Conservation (phyloP, 768 basidiomycete genomes). For the Termitomyces sp. region DNA sequence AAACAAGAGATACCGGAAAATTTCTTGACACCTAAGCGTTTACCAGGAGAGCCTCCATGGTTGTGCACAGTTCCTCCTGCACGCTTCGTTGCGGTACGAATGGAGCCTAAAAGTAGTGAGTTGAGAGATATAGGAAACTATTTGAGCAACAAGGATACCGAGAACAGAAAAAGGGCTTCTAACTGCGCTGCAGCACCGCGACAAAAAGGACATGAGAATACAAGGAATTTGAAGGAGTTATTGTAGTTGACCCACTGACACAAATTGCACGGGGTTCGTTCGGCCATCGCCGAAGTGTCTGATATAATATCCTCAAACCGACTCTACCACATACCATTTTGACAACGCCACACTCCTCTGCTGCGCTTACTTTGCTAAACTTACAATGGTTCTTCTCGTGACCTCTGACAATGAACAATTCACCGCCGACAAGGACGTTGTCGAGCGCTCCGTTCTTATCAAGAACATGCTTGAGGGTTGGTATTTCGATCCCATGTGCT, state of each 20-base stretch:
- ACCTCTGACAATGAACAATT: constrained; percentile 97
- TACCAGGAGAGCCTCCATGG: constrained; percentile 89
- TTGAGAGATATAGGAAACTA: not conserved
- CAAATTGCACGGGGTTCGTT: constrained; percentile 11
- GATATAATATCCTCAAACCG: constrained; percentile 27
- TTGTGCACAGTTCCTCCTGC: constrained; percentile 95
- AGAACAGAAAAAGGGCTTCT: constrained; percentile 50
- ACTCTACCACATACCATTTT: not conserved
- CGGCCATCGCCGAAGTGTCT: constrained; percentile 38
- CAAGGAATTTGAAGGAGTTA: not conserved
- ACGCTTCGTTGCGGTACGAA: constrained; percentile 94
- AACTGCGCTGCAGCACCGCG: constrained; percentile 34
- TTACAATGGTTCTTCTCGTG: constrained; percentile 77
- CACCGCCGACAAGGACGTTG: constrained; percentile 89
- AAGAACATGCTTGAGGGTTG: constrained; percentile 99
- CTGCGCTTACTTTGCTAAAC: constrained; percentile 9
- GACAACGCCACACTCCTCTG: constrained; percentile 16
- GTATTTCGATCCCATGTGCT: constrained; percentile 15
- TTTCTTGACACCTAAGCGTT: constrained; percentile 92
- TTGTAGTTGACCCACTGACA: not conserved
- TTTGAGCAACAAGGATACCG: constrained; percentile 22
- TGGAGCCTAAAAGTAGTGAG: constrained; percentile 47
- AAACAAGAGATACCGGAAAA: constrained; percentile 69
- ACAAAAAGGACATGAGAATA: constrained; percentile 51
- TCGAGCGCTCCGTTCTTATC: constrained; percentile 93